Evolutionary conservation across 768 basidiomycete genomes (phyloP), one percentile per base, ranked within the genome.

Genomic region (Boletellus emodensis): DNA sequence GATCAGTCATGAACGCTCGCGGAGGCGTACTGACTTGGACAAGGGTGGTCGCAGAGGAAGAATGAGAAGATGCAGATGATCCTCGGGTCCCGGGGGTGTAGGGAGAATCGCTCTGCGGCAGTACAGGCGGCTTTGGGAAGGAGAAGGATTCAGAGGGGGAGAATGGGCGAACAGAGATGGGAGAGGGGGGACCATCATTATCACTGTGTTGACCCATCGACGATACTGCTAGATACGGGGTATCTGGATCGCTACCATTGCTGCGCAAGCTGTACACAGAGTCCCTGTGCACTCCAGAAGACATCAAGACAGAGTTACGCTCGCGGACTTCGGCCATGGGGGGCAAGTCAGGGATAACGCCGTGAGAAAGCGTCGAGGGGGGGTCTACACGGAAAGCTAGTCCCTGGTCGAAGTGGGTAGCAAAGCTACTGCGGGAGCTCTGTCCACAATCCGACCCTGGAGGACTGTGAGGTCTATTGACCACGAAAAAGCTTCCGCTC

Each of bases 151-250:
- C 85, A 15, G 79, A 78, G 11, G 82, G 80, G 0, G 83, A 80
- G 70, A 84, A 85, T 2, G 82, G 83, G 36, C 81, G 79, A 17
- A 83, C 82, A 35, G 75, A 81, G 74, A 85, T 81, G 20, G 82
- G 79, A 0, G 80, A 76, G 4, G 61, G 51, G n/a, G 61, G 59
- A 24, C 24, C 24, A 32, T 61, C 62, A 17, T 30, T 30, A 30
- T 24, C 39, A 26, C 49, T 44, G 46, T 47, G 48, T 50, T 55
- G 57, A 33, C 43, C 46, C n/a, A 53, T 46, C 7, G 64, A 52
- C 55, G n/a, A n/a, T n/a, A 76, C 54, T 18, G 67, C 44, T 22
- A 78, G 66, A 58, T 72, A 77, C 45, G 80, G 79, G 0, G 72
- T 61, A 8, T 67, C 58, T 26, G 60, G 46, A 12, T 75, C 73